Evolutionary conservation across 2,329 filamentous ascomycete genomes (phyloP).

Genomic region (Hypoxylon sp.): DNA sequence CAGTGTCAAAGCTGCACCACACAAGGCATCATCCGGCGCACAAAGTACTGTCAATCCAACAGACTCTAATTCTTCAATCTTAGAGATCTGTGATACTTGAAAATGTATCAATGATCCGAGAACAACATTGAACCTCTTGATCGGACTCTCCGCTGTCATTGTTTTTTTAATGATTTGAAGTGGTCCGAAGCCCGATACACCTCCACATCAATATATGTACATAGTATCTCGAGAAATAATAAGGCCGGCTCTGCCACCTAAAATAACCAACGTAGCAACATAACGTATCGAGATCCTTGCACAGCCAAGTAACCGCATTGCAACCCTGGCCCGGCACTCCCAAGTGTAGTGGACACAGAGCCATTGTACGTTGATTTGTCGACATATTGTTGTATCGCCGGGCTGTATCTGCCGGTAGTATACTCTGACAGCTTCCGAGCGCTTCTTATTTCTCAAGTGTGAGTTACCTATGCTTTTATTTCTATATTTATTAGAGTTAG

Average conservation of each 20-base stretch:
- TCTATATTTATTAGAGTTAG: neutral
- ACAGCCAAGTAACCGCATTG: constrained; percentile 22
- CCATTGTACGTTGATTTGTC: constrained; percentile 5
- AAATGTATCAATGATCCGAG: neutral
- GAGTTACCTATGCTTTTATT: constrained; percentile 1
- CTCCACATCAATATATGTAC: constrained; percentile 18
- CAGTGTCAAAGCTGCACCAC: constrained; percentile 26
- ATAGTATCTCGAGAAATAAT: constrained; percentile 5
- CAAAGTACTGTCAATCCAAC: constrained; percentile 7
- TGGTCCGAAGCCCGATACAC: neutral
- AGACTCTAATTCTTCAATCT: constrained; percentile 20
- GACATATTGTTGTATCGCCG: constrained; percentile 31
- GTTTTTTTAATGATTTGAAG: neutral
- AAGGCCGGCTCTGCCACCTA: constrained; percentile 7
- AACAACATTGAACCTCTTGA: neutral
- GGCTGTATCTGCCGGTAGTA: constrained; percentile 28
- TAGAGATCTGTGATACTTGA: constrained; percentile 28
- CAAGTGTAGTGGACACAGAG: neutral
- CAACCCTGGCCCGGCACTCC: constrained; percentile 27
- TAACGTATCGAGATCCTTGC: constrained; percentile 37
- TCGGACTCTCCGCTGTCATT: constrained; percentile 4
- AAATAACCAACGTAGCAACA: constrained; percentile 11
- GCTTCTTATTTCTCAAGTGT: neutral
- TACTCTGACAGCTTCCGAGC: constrained; percentile 25
- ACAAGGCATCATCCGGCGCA: constrained; percentile 8